Percentiles rank a stretch among this genome's conserved stretches.
These are phyloP conservation scores for Rhizoctonia solani DNA, from an alignment of 1,284 basidiomycete species.

Conservation along the genomic window DNA sequence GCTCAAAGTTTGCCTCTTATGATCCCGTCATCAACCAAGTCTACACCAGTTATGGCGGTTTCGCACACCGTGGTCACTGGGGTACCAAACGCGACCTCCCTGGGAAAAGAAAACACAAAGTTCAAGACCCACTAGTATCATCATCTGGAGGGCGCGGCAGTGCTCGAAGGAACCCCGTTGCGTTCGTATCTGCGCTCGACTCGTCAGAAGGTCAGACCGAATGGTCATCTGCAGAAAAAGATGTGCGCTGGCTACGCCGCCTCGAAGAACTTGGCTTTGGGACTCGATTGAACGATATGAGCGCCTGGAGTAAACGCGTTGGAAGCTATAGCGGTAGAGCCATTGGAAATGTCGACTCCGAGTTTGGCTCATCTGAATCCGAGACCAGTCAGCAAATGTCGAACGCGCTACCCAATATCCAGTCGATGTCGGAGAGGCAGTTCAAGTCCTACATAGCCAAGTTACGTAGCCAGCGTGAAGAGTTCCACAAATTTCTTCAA, in stretches of 20 bases:
- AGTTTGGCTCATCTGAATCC: conserved; percentile 46
- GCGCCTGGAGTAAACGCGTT: conserved; percentile 48
- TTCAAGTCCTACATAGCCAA: conserved; percentile 63
- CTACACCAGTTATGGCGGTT: conserved; percentile 67
- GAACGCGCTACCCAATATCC: conserved; percentile 43
- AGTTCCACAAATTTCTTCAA: conserved; percentile 56
- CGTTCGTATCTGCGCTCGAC: conserved; percentile 65
- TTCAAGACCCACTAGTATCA: conserved; percentile 23
- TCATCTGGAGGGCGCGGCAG: conserved; percentile 21
- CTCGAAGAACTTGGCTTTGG: conserved; percentile 64
- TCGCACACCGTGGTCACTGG: conserved; percentile 74
- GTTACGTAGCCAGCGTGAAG: conserved; percentile 58
- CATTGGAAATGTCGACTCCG: conserved; percentile 56
- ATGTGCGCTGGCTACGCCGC: conserved; percentile 65
- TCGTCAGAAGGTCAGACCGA: conserved; percentile 72
- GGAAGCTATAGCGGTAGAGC: conserved; percentile 43
- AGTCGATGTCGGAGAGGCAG: conserved; percentile 50
- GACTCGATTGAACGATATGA: conserved; percentile 43
- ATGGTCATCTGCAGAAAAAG: conserved; percentile 66
- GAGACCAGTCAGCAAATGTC: conserved; percentile 20
- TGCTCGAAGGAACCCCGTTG: conserved; percentile 61
- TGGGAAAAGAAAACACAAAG: conserved; percentile 27
- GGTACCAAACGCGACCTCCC: conserved; percentile 77
- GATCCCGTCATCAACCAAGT: conserved; percentile 74
- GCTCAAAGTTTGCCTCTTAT: conserved; percentile 74